Conservation (phyloP, 257 asterid genomes). For the Nyctanthes arbortristis region DNA sequence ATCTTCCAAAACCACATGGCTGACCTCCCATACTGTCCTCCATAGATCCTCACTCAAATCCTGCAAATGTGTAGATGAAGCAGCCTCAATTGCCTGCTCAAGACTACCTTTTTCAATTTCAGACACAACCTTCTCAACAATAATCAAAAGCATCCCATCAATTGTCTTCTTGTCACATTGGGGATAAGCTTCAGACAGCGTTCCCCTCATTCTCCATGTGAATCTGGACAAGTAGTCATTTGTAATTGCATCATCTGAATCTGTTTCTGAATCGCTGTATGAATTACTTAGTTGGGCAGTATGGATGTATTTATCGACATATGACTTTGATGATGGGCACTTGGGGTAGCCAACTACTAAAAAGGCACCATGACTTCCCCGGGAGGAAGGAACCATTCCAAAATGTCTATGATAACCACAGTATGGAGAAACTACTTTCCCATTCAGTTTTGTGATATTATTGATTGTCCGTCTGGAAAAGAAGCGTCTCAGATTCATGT, state of each 20-base stretch:
- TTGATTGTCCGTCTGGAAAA: conserved; percentile 34
- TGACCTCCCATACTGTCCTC: conserved; percentile 82
- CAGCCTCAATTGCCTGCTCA: conserved; percentile 41
- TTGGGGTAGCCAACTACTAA: conserved; percentile 6
- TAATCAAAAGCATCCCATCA: conserved; percentile 73
- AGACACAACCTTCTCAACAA: conserved; percentile 61
- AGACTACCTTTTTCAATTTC: conserved; percentile 72
- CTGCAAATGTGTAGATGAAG: conserved; percentile 29
- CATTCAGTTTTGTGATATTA: conserved; percentile 38
- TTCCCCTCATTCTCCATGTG: conserved; percentile 86
- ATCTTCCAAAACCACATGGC: conserved; percentile 69
- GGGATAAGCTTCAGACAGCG: conserved; percentile 58
- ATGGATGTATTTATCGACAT: conserved; percentile 36
- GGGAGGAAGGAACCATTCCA: conserved; percentile 24
- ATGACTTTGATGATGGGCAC: conserved; percentile 9
- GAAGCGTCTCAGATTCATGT: conserved; percentile 55
- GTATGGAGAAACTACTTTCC: conserved; percentile 30
- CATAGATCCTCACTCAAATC: conserved; percentile 88
- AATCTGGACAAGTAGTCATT: conserved; percentile 83
- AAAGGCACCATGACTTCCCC: conserved; percentile 6
- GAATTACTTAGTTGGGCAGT: conserved; percentile 34
- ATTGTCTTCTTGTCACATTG: conserved; percentile 62
- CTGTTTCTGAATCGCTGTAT: conserved; percentile 27
- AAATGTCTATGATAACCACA: conserved; percentile 28
- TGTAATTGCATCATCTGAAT: conserved; percentile 48